Conservation (phyloP, 495 filamentous ascomycete species). For the Neurospora tetrasperma region DNA sequence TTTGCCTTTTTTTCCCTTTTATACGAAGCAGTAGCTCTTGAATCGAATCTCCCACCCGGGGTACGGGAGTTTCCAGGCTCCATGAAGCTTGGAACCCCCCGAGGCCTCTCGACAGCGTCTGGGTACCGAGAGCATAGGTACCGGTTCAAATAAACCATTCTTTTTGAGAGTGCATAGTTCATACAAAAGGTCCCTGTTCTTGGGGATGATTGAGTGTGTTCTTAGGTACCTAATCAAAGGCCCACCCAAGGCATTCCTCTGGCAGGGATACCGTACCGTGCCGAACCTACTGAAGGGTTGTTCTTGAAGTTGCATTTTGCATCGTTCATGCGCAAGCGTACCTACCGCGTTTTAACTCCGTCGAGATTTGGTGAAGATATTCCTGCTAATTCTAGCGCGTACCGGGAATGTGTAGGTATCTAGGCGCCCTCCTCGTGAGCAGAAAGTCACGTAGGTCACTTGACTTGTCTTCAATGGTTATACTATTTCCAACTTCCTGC, state of each 20-base stretch:
- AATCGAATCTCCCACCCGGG: accelerated
- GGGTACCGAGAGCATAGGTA: neutral
- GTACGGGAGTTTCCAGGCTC: neutral
- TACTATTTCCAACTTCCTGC: no score
- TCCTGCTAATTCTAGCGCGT: neutral
- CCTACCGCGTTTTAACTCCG: neutral
- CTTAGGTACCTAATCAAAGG: neutral
- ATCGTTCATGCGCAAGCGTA: neutral
- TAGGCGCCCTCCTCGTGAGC: neutral
- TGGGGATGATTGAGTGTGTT: no score
- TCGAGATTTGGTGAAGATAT: neutral
- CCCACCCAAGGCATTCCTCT: neutral
- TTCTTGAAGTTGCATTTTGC: neutral
- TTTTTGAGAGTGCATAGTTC: neutral
- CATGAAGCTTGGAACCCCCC: neutral
- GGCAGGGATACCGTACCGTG: neutral
- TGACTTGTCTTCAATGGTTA: no score
- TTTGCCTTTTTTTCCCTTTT: neutral
- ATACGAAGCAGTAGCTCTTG: neutral
- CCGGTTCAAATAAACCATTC: neutral
- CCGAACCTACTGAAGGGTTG: neutral
- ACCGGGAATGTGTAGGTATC: neutral
- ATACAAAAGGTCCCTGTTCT: no score
- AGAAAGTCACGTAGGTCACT: no score
- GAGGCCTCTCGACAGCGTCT: neutral